Base-by-base conservation (phyloP, 2,329 filamentous ascomycete species). In the Aspergillus tubingensis region DNA sequence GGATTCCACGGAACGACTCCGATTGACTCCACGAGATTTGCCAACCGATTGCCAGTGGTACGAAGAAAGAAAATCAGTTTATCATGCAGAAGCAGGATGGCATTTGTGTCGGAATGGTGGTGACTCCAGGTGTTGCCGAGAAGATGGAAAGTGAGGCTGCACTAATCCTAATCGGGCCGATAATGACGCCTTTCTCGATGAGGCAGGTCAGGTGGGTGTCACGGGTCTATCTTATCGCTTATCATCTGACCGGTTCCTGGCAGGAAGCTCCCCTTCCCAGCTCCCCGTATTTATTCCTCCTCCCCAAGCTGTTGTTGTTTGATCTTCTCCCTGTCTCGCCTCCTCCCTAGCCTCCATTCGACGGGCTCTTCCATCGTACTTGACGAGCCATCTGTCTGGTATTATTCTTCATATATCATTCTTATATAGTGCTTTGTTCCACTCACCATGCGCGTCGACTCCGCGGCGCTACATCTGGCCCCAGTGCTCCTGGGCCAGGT, bases 401-500 rank as follows among this genome's bases (percentile, higher is more conserved):
- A 27, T 30, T 8, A 15, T 48, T 27, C 10, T 25, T 27, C 25
- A 13, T 7, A n/a, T 44, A 44, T 23, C 23, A 23, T 30, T 17
- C 23, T 6, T 25, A 25, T 7, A 25, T 25, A 25, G 5, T 25
- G 23, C 23, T 5, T 25, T 25, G 23, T 25, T 25, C 6, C 23
- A 25, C 23, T 5, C 23, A 25, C 5, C 47, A 50, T 50, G 47
- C 47, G 47, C 3, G 3, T 50, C 17, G 25, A 50, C 47, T 50
- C 47, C n/a, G 39, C 19, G 39, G 27, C 36, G 21, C 55, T 57
- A 19, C 38, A 36, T 25, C 19, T 50, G 21, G 21, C 44, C 17
- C 55, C 48, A 19, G 19, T 58, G 8, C 54, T 61, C 6, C 49
- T 61, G 32, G 62, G 63, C 11, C 57, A 54, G 52, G 63, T 57